phyloP scores from a whole-genome alignment of 1,284 basidiomycete genomes.

The Thelephora terrestris region DNA sequence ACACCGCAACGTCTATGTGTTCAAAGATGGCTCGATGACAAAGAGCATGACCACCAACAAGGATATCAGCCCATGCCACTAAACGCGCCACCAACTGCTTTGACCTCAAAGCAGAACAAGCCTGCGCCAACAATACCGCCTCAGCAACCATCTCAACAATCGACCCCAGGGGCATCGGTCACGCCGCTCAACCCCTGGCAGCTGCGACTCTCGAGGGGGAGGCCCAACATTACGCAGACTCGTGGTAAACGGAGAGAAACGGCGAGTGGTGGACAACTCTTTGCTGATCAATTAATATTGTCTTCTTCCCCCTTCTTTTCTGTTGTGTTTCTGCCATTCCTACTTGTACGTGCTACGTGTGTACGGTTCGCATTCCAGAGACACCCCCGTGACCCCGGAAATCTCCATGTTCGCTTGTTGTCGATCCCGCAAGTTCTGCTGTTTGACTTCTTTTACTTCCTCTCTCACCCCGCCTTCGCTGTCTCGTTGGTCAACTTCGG shows the following conservation, averaged over 20 bases:
- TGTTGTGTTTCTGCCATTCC: slow-evolving; percentile 20
- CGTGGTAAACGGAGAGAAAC: slow-evolving; percentile 39
- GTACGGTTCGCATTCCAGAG: slow-evolving; percentile 16
- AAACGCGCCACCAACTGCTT: slow-evolving; percentile 37
- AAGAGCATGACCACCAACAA: slow-evolving; percentile 12
- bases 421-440: not conserved
- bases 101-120: slow-evolving; percentile 46
- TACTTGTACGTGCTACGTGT: slow-evolving; percentile 22
- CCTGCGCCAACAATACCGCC: slow-evolving; percentile 23
- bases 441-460: not conserved
- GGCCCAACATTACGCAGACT: slow-evolving; percentile 30
- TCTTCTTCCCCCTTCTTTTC: slow-evolving; percentile 13
- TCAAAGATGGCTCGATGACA: not conserved
- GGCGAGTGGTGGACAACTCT: slow-evolving; percentile 29
- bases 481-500: slow-evolving; percentile 1
- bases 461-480: slow-evolving; percentile 11
- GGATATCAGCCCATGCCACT: slow-evolving; percentile 27
- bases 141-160: slow-evolving; percentile 21
- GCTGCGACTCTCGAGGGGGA: slow-evolving; percentile 41
- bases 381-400: no score
- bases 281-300: slow-evolving; percentile 10
- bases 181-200: slow-evolving; percentile 37
- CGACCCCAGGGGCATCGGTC: slow-evolving; percentile 22
- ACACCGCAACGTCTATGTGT: not conserved
- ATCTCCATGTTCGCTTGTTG: no score